These are phyloP conservation scores for Kwoniella mangroviensis DNA, from an alignment of 768 basidiomycete species.

Conservation along the genomic window DNA sequence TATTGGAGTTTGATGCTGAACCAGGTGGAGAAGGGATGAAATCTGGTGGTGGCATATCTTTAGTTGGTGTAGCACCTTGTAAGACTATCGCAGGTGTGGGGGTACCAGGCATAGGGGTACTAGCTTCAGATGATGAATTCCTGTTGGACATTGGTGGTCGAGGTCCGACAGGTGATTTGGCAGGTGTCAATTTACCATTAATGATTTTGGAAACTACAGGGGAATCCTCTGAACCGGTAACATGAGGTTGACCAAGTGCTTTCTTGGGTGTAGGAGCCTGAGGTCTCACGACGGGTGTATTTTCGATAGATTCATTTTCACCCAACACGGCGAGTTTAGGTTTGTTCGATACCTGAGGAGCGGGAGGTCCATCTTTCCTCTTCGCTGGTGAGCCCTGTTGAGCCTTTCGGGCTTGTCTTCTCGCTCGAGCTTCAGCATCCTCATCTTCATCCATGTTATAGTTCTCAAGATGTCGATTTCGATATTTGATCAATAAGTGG, in stretches of 20 bases:
- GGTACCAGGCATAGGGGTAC: conserved; percentile 22
- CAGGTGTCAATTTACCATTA: conserved; percentile 23
- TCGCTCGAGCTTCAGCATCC: conserved; percentile 58
- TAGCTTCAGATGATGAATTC: conserved; percentile 11
- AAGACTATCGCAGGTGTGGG: conserved; percentile 49
- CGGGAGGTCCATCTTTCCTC: conserved; percentile 42
- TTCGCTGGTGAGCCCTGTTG: conserved; percentile 44
- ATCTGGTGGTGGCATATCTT: conserved; percentile 45
- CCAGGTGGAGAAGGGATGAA: conserved; percentile 25
- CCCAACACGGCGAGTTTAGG: conserved; percentile 37
- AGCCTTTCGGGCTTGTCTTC: conserved; percentile 35
- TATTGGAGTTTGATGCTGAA: not conserved
- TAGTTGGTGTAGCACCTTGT: conserved; percentile 52
- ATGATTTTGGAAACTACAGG: not conserved
- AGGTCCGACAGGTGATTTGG: conserved; percentile 50
- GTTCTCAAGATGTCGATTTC: conserved; percentile 72
- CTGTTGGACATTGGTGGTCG: conserved; percentile 52
- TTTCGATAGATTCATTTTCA: conserved; percentile 48
- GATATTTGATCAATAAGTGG: conserved; percentile 82
- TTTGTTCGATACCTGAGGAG: conserved; percentile 18
- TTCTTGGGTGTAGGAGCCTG: conserved; percentile 59
- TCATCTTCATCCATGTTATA: conserved; percentile 70
- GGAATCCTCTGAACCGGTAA: conserved; percentile 15
- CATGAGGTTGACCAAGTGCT: conserved; percentile 50
- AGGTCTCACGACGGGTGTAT: conserved; percentile 46